Evolutionary conservation across 306 rosid species (phyloP), one percentile per base, ranked within the genome.

Genomic region (Dryas octopetala): DNA sequence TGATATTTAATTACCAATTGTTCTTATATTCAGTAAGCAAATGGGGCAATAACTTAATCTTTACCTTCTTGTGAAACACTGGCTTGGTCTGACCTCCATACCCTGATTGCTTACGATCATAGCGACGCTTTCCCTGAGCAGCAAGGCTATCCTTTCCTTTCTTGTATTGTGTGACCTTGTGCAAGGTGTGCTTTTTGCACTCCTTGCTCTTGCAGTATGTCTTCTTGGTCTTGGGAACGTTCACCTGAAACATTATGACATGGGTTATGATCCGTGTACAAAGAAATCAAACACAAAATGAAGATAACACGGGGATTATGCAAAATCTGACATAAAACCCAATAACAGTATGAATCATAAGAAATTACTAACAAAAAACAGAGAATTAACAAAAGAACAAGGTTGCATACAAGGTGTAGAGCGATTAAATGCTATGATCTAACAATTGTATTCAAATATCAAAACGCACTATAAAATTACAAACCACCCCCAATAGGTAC

Each of bases 81-180:
- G 87, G 87, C 69, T 83, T 83, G 51, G 87, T 83, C 74, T 83
- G 87, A 15, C 84, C 82, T 14, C 84, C 87, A 76, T 80, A 83
- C 60, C 87, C 84, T 1, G 87, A 83, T 32, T 83, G 87, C 38
- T 83, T 83, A 44, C 87, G 87, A 60, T 83, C 87, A 32, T 83
- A 83, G 59, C 87, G 84, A 14, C 87, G 78, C 74, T 83, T 83
- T 4, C 87, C 87, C 57, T 83, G 82, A 17, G 84, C 87, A 66
- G 84, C 84, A 72, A 83, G 84, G 50, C 84, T 79, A 57, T 76
- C 87, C 82, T 83, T 83, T 4, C 87, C 84, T 74, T 76, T 83
- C 76, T 83, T 83, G 48, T 76, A 83, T 53, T 83, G 87, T 14
- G 87, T 83, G 16, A 83, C 84, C 79, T 83, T 83, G 81, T 83